Evolutionary conservation across 495 filamentous ascomycete genomes (phyloP), one percentile per base, ranked within the genome.

Genomic region (Podospora bellae-mahoneyi): DNA sequence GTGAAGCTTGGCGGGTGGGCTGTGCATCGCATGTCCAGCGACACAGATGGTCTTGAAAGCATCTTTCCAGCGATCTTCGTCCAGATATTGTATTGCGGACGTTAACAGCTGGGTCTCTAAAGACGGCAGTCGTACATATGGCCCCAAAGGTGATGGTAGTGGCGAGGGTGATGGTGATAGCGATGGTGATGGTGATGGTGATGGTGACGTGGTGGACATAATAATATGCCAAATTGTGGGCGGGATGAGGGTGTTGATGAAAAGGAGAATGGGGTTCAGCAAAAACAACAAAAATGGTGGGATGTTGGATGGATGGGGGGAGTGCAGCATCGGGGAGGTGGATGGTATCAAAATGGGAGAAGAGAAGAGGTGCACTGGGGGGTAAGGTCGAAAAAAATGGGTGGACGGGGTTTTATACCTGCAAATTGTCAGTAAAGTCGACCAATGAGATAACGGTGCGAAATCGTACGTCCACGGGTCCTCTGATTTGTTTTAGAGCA

Each of bases 201-300:
- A 28, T 16, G 30, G 30, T 4, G 19, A 26, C 23, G 13, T 26
- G 23, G 30, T 61, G 20, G 59, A 4, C 16, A 30, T 61, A 7
- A n/a, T 9, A 32, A 61, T 61, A 18, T 61, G 23, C 59, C 59
- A 61, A 61, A 61, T 7, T 26, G 26, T 26, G 23, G 5, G 23
- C 5, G 59, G 59, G 59, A 61, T 18, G 27, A 61, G 9, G 59
- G 30, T 61, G 30, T 61, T 61, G 27, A 61, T 61, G 59, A 28
- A 61, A 61, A 61, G 26, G 16, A 18, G 30, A 18, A 61, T 61
- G 27, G 20, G 27, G 15, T 26, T 61, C 26, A 27, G 20, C 27
- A 61, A 30, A 16, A 28, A 61, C 30, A 20, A 61, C 1, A 20
- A 28, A 2, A 28, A 18, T 26, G 20, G 59, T 28, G 20, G 59